A percentile compares a stretch with the other conserved stretches of the same genome.
These are phyloP conservation scores for Septoria petroselini DNA, from an alignment of 2,329 filamentous ascomycete genomes.

Conservation along the genomic window DNA sequence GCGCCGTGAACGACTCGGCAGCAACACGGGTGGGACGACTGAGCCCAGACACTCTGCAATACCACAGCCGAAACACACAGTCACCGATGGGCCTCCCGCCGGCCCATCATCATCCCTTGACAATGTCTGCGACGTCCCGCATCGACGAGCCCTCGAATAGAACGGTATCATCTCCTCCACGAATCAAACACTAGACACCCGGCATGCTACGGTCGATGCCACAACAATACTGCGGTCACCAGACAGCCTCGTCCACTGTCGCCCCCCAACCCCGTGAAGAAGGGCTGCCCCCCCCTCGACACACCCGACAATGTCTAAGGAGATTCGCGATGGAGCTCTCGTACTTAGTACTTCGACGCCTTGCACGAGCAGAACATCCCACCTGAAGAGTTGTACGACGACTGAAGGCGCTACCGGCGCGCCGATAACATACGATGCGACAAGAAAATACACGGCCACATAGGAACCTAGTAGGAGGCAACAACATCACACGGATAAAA, in stretches of 20 bases:
- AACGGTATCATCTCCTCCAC: conserved; percentile 10
- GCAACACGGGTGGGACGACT: conserved; percentile 9
- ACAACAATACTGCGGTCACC: conserved; percentile 1
- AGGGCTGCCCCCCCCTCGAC: conserved; percentile 13
- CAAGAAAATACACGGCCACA: conserved; percentile 14
- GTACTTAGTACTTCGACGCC: conserved; percentile 15
- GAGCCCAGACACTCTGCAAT: conserved; percentile 22
- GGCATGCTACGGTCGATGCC: conserved; percentile 11
- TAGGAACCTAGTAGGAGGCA: conserved; percentile 20
- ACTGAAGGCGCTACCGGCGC: conserved; percentile 10
- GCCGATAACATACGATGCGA: conserved; percentile 12
- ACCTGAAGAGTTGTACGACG: conserved; percentile 11
- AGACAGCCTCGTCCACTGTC: conserved; percentile 15
- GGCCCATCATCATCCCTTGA: conserved; percentile 7
- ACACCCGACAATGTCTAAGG: conserved; percentile 11
- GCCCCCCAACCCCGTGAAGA: conserved; percentile 12
- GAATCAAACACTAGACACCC: conserved; percentile 13
- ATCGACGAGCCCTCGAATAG: conserved; percentile 10
- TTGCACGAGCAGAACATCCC: conserved; percentile 15
- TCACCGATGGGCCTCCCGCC: conserved; percentile 12
- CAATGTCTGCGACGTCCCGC: conserved; percentile 13
- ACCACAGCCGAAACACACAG: conserved; percentile 8
- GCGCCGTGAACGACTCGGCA: conserved; percentile 5
- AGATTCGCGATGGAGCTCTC: conserved; percentile 14
- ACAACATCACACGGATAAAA: conserved; percentile 12